Evolutionary conservation across 495 filamentous ascomycete genomes (phyloP).

Genomic region (Tuber borchii): DNA sequence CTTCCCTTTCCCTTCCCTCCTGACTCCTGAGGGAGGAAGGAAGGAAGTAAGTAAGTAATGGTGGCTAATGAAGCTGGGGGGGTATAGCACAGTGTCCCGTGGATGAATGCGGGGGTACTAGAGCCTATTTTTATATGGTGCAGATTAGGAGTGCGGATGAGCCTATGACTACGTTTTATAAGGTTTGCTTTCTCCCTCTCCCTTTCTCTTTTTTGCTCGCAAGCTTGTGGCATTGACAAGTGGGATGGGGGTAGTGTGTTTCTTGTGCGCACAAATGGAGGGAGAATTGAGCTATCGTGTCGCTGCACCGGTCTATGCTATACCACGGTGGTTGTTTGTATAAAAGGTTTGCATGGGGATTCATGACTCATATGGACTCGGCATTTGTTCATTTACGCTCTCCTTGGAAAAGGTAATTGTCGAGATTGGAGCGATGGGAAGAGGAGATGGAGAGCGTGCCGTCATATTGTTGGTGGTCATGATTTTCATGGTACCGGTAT

Average conservation of each 20-base stretch:
- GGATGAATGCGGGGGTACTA: constrained; percentile 64
- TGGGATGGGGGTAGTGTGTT: constrained; percentile 49
- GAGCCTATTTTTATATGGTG: constrained; percentile 90
- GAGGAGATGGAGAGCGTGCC: background rate
- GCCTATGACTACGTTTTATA: constrained; percentile 94
- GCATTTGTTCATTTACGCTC: no score
- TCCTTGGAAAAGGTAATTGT: no score
- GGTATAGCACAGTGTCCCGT: constrained; percentile 64
- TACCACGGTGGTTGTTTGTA: background rate
- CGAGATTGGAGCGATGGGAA: background rate
- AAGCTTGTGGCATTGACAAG: constrained; percentile 6
- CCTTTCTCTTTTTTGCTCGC: background rate
- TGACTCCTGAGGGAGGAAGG: no score
- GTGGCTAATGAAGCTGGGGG: constrained; percentile 6
- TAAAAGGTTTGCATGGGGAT: no score
- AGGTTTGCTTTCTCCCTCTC: constrained; percentile 52
- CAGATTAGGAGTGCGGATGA: constrained; percentile 98
- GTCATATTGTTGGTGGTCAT: background rate
- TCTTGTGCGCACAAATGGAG: constrained; percentile 54
- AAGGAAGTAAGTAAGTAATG: background rate
- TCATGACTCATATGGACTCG: no score
- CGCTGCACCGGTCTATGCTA: background rate
- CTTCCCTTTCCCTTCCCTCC: background rate
- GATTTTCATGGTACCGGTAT: background rate
- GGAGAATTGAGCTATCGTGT: constrained; percentile 46